Percentiles rank a stretch among this genome's conserved stretches.
phyloP scores from a whole-genome alignment of 2,329 filamentous ascomycete genomes.

The Coniochaeta sp. region DNA sequence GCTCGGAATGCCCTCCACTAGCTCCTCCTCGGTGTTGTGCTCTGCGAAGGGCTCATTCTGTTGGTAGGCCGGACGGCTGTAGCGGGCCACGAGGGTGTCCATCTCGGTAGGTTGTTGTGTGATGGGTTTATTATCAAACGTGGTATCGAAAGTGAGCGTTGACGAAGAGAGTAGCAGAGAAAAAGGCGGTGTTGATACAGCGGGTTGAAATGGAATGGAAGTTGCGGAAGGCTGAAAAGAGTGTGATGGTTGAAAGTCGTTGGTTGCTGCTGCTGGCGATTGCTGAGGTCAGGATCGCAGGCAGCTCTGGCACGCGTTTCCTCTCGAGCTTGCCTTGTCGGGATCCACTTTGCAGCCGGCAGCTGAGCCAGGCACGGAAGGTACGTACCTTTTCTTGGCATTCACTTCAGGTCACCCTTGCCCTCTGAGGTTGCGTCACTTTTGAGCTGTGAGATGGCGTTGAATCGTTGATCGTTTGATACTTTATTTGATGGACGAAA shows the following conservation, averaged over 20 bases:
- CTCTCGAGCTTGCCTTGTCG: not conserved
- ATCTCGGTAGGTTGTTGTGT: conserved; percentile 54
- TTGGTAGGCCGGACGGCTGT: conserved; percentile 71
- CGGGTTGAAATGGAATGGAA: conserved; percentile 13
- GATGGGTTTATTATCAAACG: not conserved
- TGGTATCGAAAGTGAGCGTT: not conserved
- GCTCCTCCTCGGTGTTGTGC: conserved; percentile 68
- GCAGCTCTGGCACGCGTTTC: conserved; percentile 31
- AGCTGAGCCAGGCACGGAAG: not conserved
- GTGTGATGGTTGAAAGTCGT: conserved; percentile 6
- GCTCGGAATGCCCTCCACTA: conserved; percentile 62
- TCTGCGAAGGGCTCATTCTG: conserved; percentile 64
- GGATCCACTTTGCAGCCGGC: not conserved
- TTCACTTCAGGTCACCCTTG: too few species aligned
- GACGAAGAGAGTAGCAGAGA: not conserved
- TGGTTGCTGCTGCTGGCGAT: not conserved
- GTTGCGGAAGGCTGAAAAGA: conserved; percentile 10
- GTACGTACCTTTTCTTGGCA: too few species aligned
- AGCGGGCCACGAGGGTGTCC: conserved; percentile 89
- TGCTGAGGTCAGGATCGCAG: conserved; percentile 21
- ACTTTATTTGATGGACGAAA: too few species aligned
- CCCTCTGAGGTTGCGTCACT: not conserved
- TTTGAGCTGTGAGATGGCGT: too few species aligned
- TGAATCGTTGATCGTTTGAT: too few species aligned
- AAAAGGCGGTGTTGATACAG: conserved; percentile 6